These are phyloP conservation scores for Pistacia atlantica DNA, from an alignment of 345 rosid genomes.

Conservation along the genomic window DNA sequence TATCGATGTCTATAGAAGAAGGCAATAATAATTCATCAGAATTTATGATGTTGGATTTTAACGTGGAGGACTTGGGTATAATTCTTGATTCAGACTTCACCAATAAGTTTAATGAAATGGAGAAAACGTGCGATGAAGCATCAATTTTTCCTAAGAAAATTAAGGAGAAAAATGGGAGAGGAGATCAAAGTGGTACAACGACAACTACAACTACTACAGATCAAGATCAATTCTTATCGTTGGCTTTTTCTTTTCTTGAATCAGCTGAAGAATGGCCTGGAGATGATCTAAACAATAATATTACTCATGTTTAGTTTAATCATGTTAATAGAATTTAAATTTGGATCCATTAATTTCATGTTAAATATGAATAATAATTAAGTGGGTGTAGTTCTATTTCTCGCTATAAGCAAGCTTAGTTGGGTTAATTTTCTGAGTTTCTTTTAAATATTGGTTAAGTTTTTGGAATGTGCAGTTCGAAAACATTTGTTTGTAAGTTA, in stretches of 20 bases:
- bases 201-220: too few relatives aligned
- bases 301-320: neutral
- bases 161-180: neutral
- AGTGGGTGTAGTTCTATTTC: too few relatives aligned
- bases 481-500: too few relatives aligned
- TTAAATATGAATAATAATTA: too few relatives aligned
- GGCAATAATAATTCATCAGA: neutral
- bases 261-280: slow-evolving; percentile 25
- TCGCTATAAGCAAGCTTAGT: too few relatives aligned
- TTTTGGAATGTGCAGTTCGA: too few relatives aligned
- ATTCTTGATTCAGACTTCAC: slow-evolving; percentile 29
- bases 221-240: slow-evolving; percentile 10
- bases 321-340: neutral
- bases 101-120: neutral
- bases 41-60: slow-evolving; percentile 21
- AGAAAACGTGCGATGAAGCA: neutral
- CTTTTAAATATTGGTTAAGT: too few relatives aligned
- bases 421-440: too few relatives aligned
- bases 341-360: too few relatives aligned
- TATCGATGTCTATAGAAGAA: slow-evolving; percentile 7
- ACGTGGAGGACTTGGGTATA: slow-evolving; percentile 36
- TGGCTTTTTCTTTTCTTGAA: slow-evolving; percentile 27
- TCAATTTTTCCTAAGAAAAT: neutral
- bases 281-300: neutral
- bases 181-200: too few relatives aligned